These are phyloP conservation scores for Rhynchosporium graminicola DNA, from an alignment of 2,329 filamentous ascomycete genomes.

Conservation along the genomic window DNA sequence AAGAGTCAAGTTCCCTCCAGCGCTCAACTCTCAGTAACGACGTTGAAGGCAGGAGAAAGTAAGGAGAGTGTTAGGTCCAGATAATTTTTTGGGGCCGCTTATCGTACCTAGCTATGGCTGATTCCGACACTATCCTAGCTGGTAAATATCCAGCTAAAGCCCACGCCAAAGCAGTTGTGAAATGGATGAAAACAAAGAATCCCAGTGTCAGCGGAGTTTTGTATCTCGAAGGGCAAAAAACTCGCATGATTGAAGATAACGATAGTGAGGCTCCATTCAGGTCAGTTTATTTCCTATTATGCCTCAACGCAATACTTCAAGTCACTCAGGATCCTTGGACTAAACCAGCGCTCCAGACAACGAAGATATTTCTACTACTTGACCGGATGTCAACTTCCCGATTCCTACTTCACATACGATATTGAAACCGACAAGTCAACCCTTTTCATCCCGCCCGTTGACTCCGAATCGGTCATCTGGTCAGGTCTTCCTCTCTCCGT, in stretches of 20 bases:
- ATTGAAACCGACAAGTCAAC: conserved; percentile 71
- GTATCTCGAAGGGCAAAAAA: conserved; percentile 85
- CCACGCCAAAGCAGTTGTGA: conserved; percentile 81
- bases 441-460: conserved; percentile 86
- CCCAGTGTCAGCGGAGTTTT: conserved; percentile 70
- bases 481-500: conserved; percentile 79
- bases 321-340: background rate
- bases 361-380: conserved; percentile 94
- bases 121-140: conserved; percentile 48
- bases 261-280: conserved; percentile 81
- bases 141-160: conserved; percentile 80
- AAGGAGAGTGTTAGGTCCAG: background rate
- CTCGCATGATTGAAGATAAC: conserved; percentile 82
- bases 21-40: too few relatives aligned
- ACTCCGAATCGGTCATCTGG: conserved; percentile 92
- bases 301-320: too few relatives aligned
- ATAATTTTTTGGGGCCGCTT: background rate
- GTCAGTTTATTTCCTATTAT: conserved; percentile 43
- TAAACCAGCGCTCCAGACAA: conserved; percentile 57
- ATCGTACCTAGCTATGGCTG: conserved; percentile 15
- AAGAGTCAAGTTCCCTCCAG: too few relatives aligned
- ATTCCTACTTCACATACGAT: conserved; percentile 81
- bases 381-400: conserved; percentile 77
- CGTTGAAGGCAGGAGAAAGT: too few relatives aligned
- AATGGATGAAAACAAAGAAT: conserved; percentile 69